Percentiles rank a stretch among this genome's conserved stretches.
These are phyloP conservation scores for Ceratobasidium papillatum DNA, from an alignment of 1,284 basidiomycete species.

Conservation along the genomic window DNA sequence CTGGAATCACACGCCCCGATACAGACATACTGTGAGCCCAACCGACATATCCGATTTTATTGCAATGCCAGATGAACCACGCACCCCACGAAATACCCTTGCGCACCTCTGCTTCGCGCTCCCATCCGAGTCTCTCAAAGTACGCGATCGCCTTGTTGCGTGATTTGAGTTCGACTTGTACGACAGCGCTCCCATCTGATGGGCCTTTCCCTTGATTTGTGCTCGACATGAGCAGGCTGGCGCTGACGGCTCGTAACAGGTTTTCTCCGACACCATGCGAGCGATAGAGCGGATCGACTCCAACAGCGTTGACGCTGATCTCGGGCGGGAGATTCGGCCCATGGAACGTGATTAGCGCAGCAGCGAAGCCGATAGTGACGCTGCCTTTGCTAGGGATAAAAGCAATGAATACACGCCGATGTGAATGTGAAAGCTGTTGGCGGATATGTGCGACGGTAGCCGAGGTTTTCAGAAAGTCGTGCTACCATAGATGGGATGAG, in stretches of 20 bases:
- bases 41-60: constrained; percentile 17
- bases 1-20: constrained; percentile 5
- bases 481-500: background rate
- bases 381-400: constrained; percentile 18
- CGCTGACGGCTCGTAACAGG: constrained; percentile 26
- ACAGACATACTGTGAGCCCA: constrained; percentile 14
- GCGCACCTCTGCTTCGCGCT: constrained; percentile 22
- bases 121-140: constrained; percentile 27
- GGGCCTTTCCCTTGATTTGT: background rate
- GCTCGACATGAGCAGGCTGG: constrained; percentile 26
- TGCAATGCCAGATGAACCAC: background rate
- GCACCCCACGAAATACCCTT: constrained; percentile 27
- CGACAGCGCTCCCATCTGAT: constrained; percentile 15
- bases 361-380: constrained; percentile 14
- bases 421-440: constrained; percentile 23
- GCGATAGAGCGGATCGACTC: constrained; percentile 28
- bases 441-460: constrained; percentile 17
- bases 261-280: constrained; percentile 29
- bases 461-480: constrained; percentile 26
- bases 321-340: constrained; percentile 1
- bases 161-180: constrained; percentile 16
- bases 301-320: constrained; percentile 16
- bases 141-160: background rate
- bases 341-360: constrained; percentile 18
- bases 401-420: constrained; percentile 26